Evolutionary conservation across 1,284 basidiomycete species (phyloP).

Genomic region (Acaromyces ingoldii): DNA sequence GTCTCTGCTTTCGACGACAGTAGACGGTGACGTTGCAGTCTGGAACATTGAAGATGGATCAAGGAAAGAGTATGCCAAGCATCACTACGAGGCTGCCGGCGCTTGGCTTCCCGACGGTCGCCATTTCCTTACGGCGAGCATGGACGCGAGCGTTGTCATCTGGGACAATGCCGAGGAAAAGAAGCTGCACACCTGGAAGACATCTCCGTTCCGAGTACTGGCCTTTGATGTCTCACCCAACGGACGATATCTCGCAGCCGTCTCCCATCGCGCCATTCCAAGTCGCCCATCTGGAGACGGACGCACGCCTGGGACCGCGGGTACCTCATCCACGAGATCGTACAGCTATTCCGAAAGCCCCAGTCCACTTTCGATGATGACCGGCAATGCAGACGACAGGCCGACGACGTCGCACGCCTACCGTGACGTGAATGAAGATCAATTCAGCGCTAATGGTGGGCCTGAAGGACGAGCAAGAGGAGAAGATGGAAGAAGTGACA

Average conservation of each 20-base stretch:
- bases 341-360: conserved; percentile 19
- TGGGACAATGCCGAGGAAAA: conserved; percentile 68
- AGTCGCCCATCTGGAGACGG: conserved; percentile 6
- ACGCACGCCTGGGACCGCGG: background rate
- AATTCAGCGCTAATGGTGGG: no score
- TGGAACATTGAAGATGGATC: conserved; percentile 19
- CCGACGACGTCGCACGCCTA: no score
- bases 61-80: conserved; percentile 57
- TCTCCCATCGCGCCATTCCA: conserved; percentile 53
- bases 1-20: conserved; percentile 27
- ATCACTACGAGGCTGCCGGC: conserved; percentile 78
- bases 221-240: conserved; percentile 85
- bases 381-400: conserved; percentile 14
- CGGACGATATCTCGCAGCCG: conserved; percentile 71
- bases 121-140: conserved; percentile 81
- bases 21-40: conserved; percentile 29
- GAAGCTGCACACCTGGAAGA: conserved; percentile 65
- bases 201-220: conserved; percentile 75
- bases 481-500: background rate
- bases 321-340: conserved; percentile 16
- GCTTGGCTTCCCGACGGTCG: conserved; percentile 82
- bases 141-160: conserved; percentile 79
- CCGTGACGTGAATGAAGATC: no score
- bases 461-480: background rate
- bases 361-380: conserved; percentile 10